Conservation (phyloP, 2,329 filamentous ascomycete genomes). For the Xylariaceae sp. region DNA sequence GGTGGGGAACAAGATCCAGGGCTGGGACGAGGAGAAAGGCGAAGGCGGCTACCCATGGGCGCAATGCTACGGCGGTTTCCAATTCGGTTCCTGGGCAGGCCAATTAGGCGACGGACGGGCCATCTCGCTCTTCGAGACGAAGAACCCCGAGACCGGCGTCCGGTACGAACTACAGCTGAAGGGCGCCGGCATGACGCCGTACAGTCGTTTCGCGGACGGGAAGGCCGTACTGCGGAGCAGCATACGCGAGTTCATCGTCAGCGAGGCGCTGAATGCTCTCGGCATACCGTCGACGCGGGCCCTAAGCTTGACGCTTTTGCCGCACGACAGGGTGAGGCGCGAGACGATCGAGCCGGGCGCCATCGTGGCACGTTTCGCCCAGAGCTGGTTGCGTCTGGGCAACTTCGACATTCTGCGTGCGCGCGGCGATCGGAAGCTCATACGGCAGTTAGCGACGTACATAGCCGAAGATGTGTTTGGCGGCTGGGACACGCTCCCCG, state of each 20-base stretch:
- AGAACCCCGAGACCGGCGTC: constrained; percentile 62
- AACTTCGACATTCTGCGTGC: constrained; percentile 89
- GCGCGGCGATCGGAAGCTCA: constrained; percentile 69
- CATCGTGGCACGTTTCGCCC: constrained; percentile 85
- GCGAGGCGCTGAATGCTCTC: constrained; percentile 80
- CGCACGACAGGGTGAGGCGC: constrained; percentile 65
- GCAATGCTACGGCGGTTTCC: constrained; percentile 88
- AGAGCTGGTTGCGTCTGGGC: constrained; percentile 88
- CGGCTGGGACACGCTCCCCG: constrained; percentile 81
- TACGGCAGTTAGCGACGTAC: constrained; percentile 73
- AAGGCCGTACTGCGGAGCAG: constrained; percentile 89
- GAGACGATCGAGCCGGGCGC: constrained; percentile 85
- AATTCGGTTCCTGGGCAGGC: constrained; percentile 85
- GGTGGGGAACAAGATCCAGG: constrained; percentile 76
- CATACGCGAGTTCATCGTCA: constrained; percentile 90
- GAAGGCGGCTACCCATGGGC: constrained; percentile 90
- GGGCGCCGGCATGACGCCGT: constrained; percentile 87
- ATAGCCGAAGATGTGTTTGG: constrained; percentile 81
- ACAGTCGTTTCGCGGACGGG: constrained; percentile 93
- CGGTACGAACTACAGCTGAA: constrained; percentile 92
- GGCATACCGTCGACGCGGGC: constrained; percentile 83
- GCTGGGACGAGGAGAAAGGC: constrained; percentile 62
- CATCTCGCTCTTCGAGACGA: constrained; percentile 89
- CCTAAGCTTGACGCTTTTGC: constrained; percentile 72
- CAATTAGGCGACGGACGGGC: constrained; percentile 92